Evolutionary conservation across 176 grass and related monocot species (phyloP).

Genomic region (Triticum timopheevii): DNA sequence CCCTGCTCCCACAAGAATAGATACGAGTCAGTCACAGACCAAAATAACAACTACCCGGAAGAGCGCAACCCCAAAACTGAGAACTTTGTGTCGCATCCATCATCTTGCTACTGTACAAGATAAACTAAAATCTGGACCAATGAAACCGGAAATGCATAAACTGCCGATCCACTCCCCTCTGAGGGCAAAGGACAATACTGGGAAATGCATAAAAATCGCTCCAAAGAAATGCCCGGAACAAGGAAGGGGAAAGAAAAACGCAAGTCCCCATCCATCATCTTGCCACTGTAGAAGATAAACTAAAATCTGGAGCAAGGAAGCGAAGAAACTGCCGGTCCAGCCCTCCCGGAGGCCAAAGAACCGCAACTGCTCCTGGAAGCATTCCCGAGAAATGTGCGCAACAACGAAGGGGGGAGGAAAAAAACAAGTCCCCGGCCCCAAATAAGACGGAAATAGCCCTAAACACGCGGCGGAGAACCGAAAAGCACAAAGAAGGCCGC

Average conservation of each 20-base stretch:
- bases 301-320: neutral
- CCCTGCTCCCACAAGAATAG: constrained; percentile 9
- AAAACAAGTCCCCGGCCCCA: neutral
- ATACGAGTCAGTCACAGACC: constrained; percentile 3
- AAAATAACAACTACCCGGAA: neutral
- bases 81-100: neutral
- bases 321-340: neutral
- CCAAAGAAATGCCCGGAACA: neutral
- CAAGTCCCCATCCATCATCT: neutral
- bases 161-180: neutral
- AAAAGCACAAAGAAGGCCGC: neutral
- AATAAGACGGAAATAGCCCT: neutral
- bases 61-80: neutral
- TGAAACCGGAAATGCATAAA: too few species aligned
- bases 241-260: neutral
- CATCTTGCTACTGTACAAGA: too few species aligned
- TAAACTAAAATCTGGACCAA: neutral
- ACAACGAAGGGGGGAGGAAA: neutral
- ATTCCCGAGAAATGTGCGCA: too few species aligned
- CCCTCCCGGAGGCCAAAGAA: neutral
- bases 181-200: neutral
- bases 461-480: neutral
- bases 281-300: neutral
- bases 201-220: neutral
- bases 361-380: neutral